Base-by-base conservation (phyloP, 2,329 filamentous ascomycete species). In the Phaeosphaeria sp. region DNA sequence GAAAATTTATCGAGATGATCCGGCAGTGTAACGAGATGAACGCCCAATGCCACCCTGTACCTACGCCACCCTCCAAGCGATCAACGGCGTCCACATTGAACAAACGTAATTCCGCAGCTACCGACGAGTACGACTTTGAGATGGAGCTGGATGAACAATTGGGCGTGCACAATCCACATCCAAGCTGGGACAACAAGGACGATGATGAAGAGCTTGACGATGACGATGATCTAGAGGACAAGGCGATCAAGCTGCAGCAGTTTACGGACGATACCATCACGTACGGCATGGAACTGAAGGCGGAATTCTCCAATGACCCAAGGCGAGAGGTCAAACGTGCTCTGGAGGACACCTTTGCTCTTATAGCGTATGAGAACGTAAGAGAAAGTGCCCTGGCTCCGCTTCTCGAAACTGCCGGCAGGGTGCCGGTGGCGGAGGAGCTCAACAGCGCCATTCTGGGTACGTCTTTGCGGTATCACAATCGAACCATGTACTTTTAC, bases 1-100 rank as follows among this genome's bases (percentile, higher is more conserved):
- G 93, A 59, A 96, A 95, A 73, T 97, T 98, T 75, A 89, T 98
- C 59, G 95, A 99, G 77, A 94, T 99, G 89, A 68, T 77, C 22
- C 62, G 74, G n/a, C 64, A 57, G 21, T 74, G 67, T 57, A 79
- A 83, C 36, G 77, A 79, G 7, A 77, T 80, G 36, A 80, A 82
- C 9, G 66, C 74, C 56, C 63, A 72, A 62, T 52, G 59, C 27
- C 67, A 69, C 7, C 54, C 64, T 22, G 56, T 65, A 25, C 67
- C 65, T 3, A 63, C 67, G 18, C 70, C 72, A 20, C 63, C 71
- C 46, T 67, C 69, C 56, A 72, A 76, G 68, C 55, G 66, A 55
- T 60, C 73, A 20, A 59, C 67, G 47, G 55, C 71, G 22, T 65
- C 70, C 17, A 72, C 69, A 4, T 9, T 62, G 33, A 62, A 71